Evolutionary conservation across 1,284 basidiomycete genomes (phyloP), one percentile per base, ranked within the genome.

Genomic region (Takashimella koratensis): DNA sequence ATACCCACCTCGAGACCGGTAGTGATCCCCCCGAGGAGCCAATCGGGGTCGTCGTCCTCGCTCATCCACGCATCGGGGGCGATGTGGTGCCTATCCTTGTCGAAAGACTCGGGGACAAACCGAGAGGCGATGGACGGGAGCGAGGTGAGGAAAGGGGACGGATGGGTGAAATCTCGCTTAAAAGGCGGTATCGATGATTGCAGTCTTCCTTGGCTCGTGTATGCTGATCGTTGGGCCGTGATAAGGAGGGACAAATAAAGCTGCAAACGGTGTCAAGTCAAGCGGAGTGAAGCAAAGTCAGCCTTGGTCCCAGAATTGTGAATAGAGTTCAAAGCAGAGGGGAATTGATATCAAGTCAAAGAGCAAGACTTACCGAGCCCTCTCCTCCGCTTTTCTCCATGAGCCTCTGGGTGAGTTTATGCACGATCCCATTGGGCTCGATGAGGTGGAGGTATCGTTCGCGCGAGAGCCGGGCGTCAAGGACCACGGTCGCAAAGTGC

Each of bases 341-440:
- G 22, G 12, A 49, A 53, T 23, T 11, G 19, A 19, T 6, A 25
- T 21, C 5, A 21, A 46, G 23, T 21, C 16, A 11, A 46, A 5
- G 16, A 49, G 5, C 10, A 20, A 30, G n/a, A 51, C 69, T 39
- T 49, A 74, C 72, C 40, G 66, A 49, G 8, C 58, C 55, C 24
- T 70, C 69, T 10, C 58, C 59, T 4, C 64, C 64, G 54, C 65
- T 64, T 56, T 72, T 74, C 51, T 73, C 71, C 62, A 70, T 63
- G n/a, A 74, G 51, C 10, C 72, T 55, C 53, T 70, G 66, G 10
- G 71, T 63, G 21, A 74, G 56, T 43, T 65, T 64, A 48, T 73
- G 67, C 3, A 74, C 64, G 16, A 67, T 54, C 23, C 72, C 72
- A 43, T 70, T 64, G 12, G 59, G 43, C 44, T 69, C 64, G 47